These are phyloP conservation scores for Daedaleopsis sinensis DNA, from an alignment of 768 basidiomycete species.

Conservation along the genomic window DNA sequence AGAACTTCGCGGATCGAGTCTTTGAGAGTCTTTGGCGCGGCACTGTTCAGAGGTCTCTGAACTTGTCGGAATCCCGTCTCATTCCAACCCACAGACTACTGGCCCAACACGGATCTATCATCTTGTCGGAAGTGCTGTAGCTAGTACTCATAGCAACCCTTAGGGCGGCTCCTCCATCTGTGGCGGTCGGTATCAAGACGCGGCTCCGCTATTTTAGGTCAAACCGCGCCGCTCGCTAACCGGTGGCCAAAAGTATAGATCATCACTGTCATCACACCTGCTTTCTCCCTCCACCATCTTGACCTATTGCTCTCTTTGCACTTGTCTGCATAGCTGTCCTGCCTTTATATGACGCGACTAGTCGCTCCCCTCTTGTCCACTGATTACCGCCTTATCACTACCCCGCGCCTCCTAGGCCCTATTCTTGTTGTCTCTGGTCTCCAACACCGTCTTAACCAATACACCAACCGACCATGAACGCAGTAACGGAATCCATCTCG, in stretches of 20 bases:
- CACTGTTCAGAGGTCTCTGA: too few relatives aligned
- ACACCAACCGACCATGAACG: conserved; percentile 9
- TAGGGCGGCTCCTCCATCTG: too few relatives aligned
- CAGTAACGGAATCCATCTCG: conserved; percentile 25
- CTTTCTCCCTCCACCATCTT: neutral
- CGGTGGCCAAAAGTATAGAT: neutral
- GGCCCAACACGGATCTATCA: too few relatives aligned
- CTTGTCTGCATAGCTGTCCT: neutral
- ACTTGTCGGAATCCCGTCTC: too few relatives aligned
- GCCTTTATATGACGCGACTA: neutral
- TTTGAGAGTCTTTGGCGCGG: too few relatives aligned
- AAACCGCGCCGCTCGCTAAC: neutral
- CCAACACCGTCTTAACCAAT: neutral
- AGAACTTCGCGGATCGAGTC: too few relatives aligned
- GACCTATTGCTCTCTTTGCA: neutral
- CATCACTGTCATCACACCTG: neutral
- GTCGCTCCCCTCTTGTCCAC: too few relatives aligned
- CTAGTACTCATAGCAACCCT: too few relatives aligned
- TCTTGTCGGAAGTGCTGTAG: too few relatives aligned
- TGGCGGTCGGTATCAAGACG: neutral
- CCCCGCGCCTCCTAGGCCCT: neutral
- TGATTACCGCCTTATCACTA: neutral
- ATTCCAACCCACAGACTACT: too few relatives aligned
- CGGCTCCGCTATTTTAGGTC: neutral
- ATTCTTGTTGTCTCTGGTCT: neutral